These are phyloP conservation scores for Penicillium corylophilum DNA, from an alignment of 2,329 filamentous ascomycete species.

Conservation along the genomic window DNA sequence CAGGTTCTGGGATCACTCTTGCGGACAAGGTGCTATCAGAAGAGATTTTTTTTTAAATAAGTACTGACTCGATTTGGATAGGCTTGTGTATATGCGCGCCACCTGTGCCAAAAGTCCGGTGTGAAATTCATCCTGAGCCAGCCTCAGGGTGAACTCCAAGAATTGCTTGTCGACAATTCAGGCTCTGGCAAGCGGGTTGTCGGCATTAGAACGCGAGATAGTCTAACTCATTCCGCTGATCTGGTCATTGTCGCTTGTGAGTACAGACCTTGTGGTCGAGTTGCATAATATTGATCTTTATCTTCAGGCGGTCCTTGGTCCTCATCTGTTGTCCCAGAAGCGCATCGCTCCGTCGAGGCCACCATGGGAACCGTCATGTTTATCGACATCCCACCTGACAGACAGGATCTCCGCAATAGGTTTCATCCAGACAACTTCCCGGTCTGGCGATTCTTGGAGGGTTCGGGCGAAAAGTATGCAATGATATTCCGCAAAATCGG, in stretches of 20 bases:
- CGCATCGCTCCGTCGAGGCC: conserved; percentile 34
- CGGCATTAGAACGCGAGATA: not conserved
- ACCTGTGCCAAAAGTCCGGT: not conserved
- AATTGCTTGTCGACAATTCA: not conserved
- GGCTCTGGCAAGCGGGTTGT: not conserved
- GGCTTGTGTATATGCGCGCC: not conserved
- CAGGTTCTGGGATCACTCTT: not conserved
- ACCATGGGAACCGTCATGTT: conserved; percentile 41
- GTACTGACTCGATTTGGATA: not conserved
- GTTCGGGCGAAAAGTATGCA: not conserved
- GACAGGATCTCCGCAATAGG: conserved; percentile 13
- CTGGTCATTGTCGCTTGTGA: not conserved
- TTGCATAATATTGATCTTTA: not conserved
- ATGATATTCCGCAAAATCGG: not conserved
- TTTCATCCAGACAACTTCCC: not conserved
- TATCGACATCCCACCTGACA: conserved; percentile 25
- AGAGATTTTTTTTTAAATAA: not conserved
- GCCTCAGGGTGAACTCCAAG: not conserved
- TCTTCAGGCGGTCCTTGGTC: not conserved
- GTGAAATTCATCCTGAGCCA: not conserved
- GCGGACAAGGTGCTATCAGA: not conserved
- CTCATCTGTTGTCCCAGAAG: conserved; percentile 24
- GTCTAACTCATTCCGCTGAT: not conserved
- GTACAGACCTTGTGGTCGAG: not conserved
- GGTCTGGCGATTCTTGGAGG: not conserved